These are phyloP conservation scores for Pyrus bretschneideri DNA, from an alignment of 306 rosid species.

Conservation along the genomic window DNA sequence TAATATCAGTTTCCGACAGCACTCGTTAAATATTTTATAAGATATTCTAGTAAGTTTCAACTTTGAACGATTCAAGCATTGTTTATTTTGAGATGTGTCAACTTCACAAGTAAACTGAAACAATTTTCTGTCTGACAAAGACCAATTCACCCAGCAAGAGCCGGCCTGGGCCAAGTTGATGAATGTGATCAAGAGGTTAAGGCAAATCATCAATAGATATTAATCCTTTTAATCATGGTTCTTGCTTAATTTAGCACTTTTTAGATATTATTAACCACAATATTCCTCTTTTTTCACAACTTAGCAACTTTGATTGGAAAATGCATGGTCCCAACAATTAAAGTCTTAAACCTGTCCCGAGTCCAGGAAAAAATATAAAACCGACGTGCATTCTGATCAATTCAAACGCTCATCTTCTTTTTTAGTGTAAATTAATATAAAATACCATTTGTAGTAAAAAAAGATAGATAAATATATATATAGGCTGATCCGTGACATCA, in stretches of 20 bases:
- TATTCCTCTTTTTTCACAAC: neutral
- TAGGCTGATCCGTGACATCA: no score
- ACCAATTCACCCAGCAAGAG: neutral
- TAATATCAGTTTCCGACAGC: no score
- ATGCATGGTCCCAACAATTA: neutral
- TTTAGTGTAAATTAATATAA: no score
- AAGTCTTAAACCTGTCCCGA: neutral
- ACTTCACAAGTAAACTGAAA: no score
- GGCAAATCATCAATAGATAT: neutral
- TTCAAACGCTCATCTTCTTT: no score
- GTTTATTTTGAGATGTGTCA: neutral
- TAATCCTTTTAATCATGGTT: conserved; percentile 10
- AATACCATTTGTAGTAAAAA: no score
- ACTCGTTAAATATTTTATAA: no score
- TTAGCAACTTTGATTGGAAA: neutral
- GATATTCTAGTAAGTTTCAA: no score
- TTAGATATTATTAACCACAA: neutral
- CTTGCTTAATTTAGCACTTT: neutral
- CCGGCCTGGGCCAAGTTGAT: neutral
- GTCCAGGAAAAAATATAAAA: no score
- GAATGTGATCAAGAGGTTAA: neutral
- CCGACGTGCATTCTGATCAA: no score
- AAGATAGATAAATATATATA: no score
- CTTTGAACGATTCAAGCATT: neutral
- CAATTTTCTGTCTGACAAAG: neutral